Conservation (phyloP, 805 yeast species). For the Candida berthetii region DNA sequence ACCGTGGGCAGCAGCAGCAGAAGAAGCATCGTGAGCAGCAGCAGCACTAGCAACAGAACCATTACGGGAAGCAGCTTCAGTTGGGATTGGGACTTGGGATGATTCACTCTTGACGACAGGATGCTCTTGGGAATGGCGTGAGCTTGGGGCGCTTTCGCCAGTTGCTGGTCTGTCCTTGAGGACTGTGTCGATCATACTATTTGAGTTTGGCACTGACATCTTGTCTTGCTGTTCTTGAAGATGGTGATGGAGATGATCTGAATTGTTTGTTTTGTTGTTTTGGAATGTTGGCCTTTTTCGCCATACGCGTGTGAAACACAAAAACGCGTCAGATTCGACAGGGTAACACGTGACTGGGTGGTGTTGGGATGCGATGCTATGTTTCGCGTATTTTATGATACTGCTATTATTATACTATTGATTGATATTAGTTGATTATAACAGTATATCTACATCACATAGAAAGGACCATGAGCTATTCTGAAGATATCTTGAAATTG, state of each 20-base stretch:
- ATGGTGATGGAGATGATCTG: too few relatives aligned
- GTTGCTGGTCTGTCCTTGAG: not conserved
- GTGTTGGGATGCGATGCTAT: too few relatives aligned
- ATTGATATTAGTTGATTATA: too few relatives aligned
- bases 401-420: too few relatives aligned
- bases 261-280: too few relatives aligned
- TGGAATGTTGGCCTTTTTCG: not conserved
- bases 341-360: too few relatives aligned
- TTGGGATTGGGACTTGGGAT: not conserved
- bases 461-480: not conserved
- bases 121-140: not conserved
- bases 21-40: not conserved
- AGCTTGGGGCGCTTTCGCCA: not conserved
- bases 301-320: conserved; percentile 13
- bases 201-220: not conserved
- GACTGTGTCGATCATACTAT: not conserved
- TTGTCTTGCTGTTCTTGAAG: not conserved
- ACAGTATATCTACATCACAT: too few relatives aligned
- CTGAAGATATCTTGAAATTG: not conserved
- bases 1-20: not conserved
- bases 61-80: not conserved
- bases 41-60: too few relatives aligned
- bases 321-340: not conserved
- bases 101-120: not conserved
- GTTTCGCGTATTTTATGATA: too few relatives aligned